Percentiles rank a stretch among this genome's conserved stretches.
These are phyloP conservation scores for Bonnemaisonia californica DNA, from an alignment of 31 red algal species.

Conservation along the genomic window DNA sequence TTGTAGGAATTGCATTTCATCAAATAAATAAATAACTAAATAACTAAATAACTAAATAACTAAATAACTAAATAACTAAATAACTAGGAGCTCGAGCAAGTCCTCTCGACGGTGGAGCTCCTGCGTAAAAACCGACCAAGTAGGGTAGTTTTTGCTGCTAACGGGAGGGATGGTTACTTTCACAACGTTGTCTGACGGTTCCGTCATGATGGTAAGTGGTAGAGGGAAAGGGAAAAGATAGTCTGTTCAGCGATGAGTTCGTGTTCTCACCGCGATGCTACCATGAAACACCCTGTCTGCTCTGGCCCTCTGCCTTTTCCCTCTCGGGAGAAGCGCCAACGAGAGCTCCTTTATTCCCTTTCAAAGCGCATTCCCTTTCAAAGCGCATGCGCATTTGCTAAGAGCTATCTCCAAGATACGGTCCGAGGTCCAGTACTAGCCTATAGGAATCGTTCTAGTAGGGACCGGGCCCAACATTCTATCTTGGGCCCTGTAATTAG, in stretches of 20 bases:
- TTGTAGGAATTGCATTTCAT: no score
- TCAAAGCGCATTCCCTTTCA: no score
- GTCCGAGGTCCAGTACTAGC: no score
- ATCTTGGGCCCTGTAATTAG: no score
- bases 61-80: no score
- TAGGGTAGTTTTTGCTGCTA: background rate
- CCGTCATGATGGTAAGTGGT: background rate
- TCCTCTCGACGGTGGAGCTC: slow-evolving; percentile 12
- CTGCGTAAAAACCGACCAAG: background rate
- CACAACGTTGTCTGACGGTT: background rate
- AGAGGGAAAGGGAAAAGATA: background rate
- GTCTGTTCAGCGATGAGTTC: background rate
- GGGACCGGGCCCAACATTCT: no score
- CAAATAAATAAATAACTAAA: background rate
- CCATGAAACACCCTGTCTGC: background rate
- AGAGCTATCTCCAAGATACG: no score
- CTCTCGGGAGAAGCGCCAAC: background rate
- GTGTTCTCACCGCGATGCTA: slow-evolving; percentile 14
- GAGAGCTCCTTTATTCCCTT: background rate
- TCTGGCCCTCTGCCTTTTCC: background rate
- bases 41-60: background rate
- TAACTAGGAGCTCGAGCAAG: background rate
- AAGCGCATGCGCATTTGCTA: no score
- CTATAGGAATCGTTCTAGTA: no score
- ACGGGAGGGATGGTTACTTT: background rate